Conservation (phyloP, 73 alveolate genomes). For the Stentor roeselii region DNA sequence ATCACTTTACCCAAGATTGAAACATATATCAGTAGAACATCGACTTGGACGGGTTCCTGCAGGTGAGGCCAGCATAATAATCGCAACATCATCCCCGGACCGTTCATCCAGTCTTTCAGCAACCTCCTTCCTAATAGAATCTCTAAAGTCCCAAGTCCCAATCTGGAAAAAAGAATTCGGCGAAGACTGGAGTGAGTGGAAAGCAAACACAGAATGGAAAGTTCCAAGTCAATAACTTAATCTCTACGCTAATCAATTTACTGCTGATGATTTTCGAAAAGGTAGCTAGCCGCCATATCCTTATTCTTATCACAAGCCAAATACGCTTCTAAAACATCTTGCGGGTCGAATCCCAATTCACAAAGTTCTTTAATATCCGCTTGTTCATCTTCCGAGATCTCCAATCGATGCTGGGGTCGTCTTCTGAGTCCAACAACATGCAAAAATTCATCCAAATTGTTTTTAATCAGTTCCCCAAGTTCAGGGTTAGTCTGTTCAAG, state of each 20-base stretch:
- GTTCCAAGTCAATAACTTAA: too few relatives aligned
- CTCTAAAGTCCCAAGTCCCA: background rate
- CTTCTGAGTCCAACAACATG: background rate
- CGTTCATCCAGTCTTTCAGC: background rate
- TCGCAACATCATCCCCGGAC: background rate
- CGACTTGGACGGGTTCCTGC: slow-evolving; percentile 6
- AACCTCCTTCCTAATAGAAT: slow-evolving; percentile 6
- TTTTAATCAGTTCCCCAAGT: background rate
- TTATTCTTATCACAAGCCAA: slow-evolving; percentile 16
- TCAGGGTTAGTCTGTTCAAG: slow-evolving; percentile 5
- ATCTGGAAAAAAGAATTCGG: slow-evolving; percentile 19
- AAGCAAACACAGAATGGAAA: slow-evolving; percentile 17
- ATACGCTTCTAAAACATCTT: slow-evolving; percentile 1
- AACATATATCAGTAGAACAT: background rate
- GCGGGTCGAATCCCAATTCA: background rate
- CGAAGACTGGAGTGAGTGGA: slow-evolving; percentile 3
- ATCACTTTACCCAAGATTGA: background rate
- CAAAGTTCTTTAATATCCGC: slow-evolving; percentile 6
- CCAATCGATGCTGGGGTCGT: background rate
- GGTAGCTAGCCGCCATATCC: slow-evolving; percentile 10
- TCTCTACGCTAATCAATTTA: background rate
- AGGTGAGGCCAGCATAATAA: background rate
- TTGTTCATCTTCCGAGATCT: background rate
- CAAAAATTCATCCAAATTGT: background rate
- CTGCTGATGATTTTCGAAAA: slow-evolving; percentile 16